Evolutionary conservation across 2,329 filamentous ascomycete genomes (phyloP), one percentile per base, ranked within the genome.

Genomic region (Colletotrichum gigasporum): DNA sequence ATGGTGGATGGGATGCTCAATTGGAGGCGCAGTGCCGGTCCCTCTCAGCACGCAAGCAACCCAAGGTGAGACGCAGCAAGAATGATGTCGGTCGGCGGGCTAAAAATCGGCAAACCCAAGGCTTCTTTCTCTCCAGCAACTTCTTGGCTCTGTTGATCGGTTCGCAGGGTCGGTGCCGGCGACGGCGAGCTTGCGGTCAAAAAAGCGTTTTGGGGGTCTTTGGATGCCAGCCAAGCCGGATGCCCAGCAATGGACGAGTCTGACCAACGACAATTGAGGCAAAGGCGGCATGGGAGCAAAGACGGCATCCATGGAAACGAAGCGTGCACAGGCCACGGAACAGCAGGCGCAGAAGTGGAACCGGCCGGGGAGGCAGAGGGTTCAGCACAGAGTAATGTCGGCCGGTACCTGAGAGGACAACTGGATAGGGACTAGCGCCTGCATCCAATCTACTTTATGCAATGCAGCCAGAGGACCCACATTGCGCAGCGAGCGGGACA

Each of bases 391-490:
- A 37, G 5, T 24, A 24, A 14, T 10, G 37, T 44, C 9, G n/a
- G n/a, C n/a, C n/a, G 26, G 30, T 54, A 60, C 26, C 47, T 30
- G 37, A 45, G 26, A 12, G n/a, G 51, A 26, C 26, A n/a, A 9
- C 32, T 61, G 14, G 9, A 34, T 48, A n/a, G 10, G 32, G 53
- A 22, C 14, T 58, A 44, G 53, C 20, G 37, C n/a, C 28, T 58
- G 44, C 54, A 63, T 44, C 35, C 59, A 63, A 58, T 50, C 44
- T 37, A 48, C 26, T 57, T 35, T 62, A 57, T 62, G 58, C 59
- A 48, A 30, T 37, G 52, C 44, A 57, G 24, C 26, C 30, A 39
- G 41, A 18, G 32, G 18, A 28, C 32, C 52, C 42, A 22, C 52
- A 48, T 24, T 50, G 32, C 20, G 32, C 48, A 51, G 32, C 35